phyloP scores from a whole-genome alignment of 257 asterid species.

The Misopates orontium region DNA sequence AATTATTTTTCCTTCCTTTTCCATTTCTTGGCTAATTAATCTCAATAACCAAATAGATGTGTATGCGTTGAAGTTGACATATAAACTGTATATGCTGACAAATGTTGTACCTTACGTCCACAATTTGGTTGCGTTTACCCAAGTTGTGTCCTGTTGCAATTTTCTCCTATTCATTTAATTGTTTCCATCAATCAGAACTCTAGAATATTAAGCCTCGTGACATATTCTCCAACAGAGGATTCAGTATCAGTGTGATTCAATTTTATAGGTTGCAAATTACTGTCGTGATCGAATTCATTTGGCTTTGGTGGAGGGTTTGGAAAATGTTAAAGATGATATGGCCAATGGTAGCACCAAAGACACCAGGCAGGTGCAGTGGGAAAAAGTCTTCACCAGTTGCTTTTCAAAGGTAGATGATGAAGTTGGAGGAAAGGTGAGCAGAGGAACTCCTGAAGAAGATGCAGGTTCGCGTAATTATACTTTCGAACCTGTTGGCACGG shows the following conservation, averaged over 20 bases:
- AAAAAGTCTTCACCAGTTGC: slow-evolving; percentile 59
- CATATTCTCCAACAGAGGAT: background rate
- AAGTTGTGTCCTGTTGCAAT: background rate
- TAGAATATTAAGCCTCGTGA: background rate
- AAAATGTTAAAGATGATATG: slow-evolving; percentile 34
- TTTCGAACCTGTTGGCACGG: slow-evolving; percentile 61
- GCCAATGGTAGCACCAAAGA: slow-evolving; percentile 41
- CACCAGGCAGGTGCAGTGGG: slow-evolving; percentile 66
- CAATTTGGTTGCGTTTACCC: background rate
- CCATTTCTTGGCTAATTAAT: background rate
- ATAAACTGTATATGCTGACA: no score
- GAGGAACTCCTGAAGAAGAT: slow-evolving; percentile 30
- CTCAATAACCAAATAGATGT: background rate
- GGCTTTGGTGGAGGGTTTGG: slow-evolving; percentile 64
- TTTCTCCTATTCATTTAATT: background rate
- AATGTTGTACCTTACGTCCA: no score
- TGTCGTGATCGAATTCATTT: slow-evolving; percentile 69
- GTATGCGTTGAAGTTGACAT: no score
- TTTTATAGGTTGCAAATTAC: slow-evolving; percentile 70
- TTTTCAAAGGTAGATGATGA: slow-evolving; percentile 76
- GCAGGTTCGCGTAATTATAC: slow-evolving; percentile 26
- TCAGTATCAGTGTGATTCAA: slow-evolving; percentile 10
- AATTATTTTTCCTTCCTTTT: no score
- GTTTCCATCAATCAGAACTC: background rate
- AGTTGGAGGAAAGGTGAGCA: slow-evolving; percentile 60